phyloP scores from a whole-genome alignment of 441 rosid species.

The Iberis amara region DNA sequence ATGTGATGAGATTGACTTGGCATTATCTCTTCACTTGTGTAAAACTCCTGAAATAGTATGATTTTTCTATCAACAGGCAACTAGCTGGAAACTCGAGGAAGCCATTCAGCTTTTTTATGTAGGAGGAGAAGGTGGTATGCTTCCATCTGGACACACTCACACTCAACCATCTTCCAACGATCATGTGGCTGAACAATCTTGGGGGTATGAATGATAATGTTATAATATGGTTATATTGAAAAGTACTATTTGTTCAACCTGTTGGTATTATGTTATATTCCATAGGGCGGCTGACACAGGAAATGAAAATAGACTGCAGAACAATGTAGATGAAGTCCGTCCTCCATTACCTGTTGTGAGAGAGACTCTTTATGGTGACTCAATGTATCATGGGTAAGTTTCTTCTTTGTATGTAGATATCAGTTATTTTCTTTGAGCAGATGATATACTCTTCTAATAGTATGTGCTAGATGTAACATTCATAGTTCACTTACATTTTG shows the following conservation, averaged over 20 bases:
- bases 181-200: constrained; percentile 32
- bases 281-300: constrained; percentile 39
- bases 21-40: constrained; percentile 4
- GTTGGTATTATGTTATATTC: constrained; percentile 18
- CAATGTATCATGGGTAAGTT: constrained; percentile 54
- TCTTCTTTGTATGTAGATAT: neutral
- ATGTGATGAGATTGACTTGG: constrained; percentile 5
- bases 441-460: constrained; percentile 4
- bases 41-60: neutral
- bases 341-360: constrained; percentile 90
- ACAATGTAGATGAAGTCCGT: constrained; percentile 67
- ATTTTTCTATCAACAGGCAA: constrained; percentile 49
- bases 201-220: constrained; percentile 42
- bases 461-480: constrained; percentile 1
- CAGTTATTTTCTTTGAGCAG: neutral
- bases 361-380: constrained; percentile 85
- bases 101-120: constrained; percentile 90
- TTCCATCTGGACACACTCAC: constrained; percentile 39
- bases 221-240: neutral
- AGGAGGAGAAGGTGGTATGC: constrained; percentile 56
- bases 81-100: constrained; percentile 95
- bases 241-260: constrained; percentile 11
- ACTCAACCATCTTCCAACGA: constrained; percentile 35
- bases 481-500: constrained; percentile 14
- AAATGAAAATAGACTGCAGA: constrained; percentile 34